phyloP scores from a whole-genome alignment of 2,329 filamentous ascomycete species.

The Fusarium pseudograminearum region DNA sequence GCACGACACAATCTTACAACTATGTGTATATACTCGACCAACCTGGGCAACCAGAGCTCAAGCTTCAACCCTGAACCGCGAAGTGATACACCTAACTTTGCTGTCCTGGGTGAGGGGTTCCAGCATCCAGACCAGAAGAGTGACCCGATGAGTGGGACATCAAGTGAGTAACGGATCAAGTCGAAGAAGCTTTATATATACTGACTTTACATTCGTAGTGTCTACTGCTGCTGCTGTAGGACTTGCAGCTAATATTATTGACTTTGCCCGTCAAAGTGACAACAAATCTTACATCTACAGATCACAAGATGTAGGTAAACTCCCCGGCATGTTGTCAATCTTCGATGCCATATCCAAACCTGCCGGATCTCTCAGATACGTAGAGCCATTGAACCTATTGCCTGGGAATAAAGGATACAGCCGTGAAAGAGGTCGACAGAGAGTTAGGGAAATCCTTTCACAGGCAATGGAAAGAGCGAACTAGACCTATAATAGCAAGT shows the following conservation, averaged over 20 bases:
- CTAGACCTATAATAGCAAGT: neutral
- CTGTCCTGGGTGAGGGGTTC: neutral
- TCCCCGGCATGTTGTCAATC: neutral
- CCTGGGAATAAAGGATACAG: neutral
- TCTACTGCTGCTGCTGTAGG: neutral
- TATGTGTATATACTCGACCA: neutral
- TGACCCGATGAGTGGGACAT: neutral
- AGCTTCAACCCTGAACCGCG: neutral
- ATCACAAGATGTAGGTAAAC: neutral
- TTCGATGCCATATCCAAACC: neutral
- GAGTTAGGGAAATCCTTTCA: accelerated
- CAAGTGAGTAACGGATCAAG: neutral
- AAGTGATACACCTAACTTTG: neutral
- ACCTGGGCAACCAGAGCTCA: neutral
- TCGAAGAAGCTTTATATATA: neutral
- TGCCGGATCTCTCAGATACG: neutral
- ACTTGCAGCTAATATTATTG: neutral
- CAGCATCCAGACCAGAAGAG: neutral
- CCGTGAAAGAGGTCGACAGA: neutral
- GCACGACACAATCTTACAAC: neutral
- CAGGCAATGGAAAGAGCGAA: neutral
- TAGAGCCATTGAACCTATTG: neutral
- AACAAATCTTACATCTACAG: neutral
- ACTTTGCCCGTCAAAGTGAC: neutral
- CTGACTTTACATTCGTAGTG: neutral